These are phyloP conservation scores for Coemansia sp. DNA, from an alignment of 192 early-diverging fungal species.

Conservation along the genomic window DNA sequence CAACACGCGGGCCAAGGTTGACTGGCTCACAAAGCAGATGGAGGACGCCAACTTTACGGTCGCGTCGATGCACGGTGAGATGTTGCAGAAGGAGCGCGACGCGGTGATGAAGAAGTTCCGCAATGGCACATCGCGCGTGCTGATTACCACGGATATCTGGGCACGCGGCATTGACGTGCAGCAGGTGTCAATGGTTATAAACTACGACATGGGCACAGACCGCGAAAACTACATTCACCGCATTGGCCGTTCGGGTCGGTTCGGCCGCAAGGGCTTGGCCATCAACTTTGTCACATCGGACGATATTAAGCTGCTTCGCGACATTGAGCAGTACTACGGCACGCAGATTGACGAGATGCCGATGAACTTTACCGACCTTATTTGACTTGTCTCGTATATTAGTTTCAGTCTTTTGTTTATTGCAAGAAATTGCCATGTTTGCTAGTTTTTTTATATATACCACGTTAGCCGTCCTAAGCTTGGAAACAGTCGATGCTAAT, in stretches of 20 bases:
- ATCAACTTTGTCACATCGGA: constrained; percentile 98
- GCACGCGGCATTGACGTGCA: constrained; percentile 99
- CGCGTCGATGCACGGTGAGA: constrained; percentile 98
- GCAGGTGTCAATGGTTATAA: constrained; percentile 97
- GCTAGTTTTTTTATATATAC: too few species aligned
- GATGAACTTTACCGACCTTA: constrained; percentile 40
- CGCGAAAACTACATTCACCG: constrained; percentile 99
- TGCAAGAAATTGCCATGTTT: too few species aligned
- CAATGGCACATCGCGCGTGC: constrained; percentile 85
- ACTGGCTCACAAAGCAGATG: constrained; percentile 97
- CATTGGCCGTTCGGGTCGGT: constrained; percentile 96
- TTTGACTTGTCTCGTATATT: constrained; percentile 12
- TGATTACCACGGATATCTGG: constrained; percentile 98
- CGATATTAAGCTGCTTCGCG: constrained; percentile 86
- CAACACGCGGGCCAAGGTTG: constrained; percentile 95
- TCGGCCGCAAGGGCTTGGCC: constrained; percentile 98
- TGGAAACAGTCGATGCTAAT: too few species aligned
- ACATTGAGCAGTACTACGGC: constrained; percentile 96
- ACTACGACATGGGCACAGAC: constrained; percentile 94
- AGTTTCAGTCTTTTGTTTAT: too few species aligned
- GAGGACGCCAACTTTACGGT: constrained; percentile 96
- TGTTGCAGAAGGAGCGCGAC: constrained; percentile 97
- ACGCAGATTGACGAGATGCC: constrained; percentile 55
- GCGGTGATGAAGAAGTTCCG: constrained; percentile 97
- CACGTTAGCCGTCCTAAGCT: too few species aligned